A percentile compares a stretch with the other conserved stretches of the same genome.
Conservation (phyloP, 2,329 filamentous ascomycete genomes). For the Alternaria arbusti region DNA sequence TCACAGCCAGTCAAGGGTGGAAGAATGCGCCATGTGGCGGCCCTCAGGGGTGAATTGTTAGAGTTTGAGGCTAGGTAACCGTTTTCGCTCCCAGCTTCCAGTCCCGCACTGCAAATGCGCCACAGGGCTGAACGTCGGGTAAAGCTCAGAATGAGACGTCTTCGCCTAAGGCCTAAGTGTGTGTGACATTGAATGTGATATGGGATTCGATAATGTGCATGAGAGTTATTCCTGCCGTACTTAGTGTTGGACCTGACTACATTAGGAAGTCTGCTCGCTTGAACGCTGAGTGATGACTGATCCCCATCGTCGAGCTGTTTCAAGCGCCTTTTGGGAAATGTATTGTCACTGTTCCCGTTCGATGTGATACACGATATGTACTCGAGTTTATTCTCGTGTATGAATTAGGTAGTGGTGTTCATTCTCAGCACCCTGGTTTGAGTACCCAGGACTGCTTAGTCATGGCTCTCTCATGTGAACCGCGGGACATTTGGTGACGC, state of each 20-base stretch:
- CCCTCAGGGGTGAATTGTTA: constrained; percentile 4
- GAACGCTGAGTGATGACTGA: not conserved
- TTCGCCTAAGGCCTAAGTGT: not conserved
- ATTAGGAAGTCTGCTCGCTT: not conserved
- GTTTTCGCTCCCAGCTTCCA: constrained; percentile 14
- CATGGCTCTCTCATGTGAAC: constrained; percentile 2
- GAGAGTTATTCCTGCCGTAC: not conserved
- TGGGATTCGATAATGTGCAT: not conserved
- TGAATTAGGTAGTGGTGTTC: not conserved
- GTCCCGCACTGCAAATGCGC: not conserved
- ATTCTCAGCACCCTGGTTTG: not conserved
- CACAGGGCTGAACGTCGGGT: constrained; percentile 4
- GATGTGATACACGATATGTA: not conserved
- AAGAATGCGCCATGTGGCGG: not conserved
- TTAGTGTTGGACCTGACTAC: not conserved
- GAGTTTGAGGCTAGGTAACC: not conserved
- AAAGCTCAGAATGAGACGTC: constrained; percentile 1
- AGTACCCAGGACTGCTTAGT: constrained; percentile 16
- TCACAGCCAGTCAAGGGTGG: not conserved
- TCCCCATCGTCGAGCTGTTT: not conserved
- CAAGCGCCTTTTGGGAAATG: not conserved
- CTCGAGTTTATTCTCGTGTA: too few relatives aligned
- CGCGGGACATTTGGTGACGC: constrained; percentile 19
- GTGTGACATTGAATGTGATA: not conserved
- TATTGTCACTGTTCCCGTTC: not conserved